Base-by-base conservation (phyloP, 352 stramenopile species). In the Aphanomyces euteiches region DNA sequence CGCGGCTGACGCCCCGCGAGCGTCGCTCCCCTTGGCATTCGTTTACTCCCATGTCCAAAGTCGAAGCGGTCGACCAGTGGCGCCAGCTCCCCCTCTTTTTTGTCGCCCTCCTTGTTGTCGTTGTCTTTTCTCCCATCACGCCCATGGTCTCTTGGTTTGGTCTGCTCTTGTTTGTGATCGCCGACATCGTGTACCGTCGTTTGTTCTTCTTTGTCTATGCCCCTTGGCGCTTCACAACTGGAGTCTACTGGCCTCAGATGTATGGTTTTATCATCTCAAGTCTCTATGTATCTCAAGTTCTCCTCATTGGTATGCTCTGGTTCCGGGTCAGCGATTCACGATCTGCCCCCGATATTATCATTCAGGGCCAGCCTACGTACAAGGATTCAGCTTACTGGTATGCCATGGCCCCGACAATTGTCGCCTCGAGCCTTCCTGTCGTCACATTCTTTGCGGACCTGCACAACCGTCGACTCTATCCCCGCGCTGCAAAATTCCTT, bases 81-180 rank as follows among this genome's bases (percentile, higher is more conserved):
- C 81, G 88, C 53, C 71, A 77, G 37, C 75, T 92, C 5, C 78
- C 84, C 28, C 78, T 85, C 73, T 90, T 85, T 69, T 92, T 81
- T 54, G 72, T 92, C 50, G 80, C 91, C 21, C 70, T 94, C 43
- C 86, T 94, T 72, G 74, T 92, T 8, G 79, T 91, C 41, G 68
- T 94, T 36, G 83, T 92, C 15, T 94, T 94, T 73, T 81, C 78
- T 37, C 66, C 82, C 15, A 86, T 94, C 10, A 85, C 87, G 3
- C 87, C 87, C 4, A 90, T 94, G 64, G 63, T 94, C 59, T 83
- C 78, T 72, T 94, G 91, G 76, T 90, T 92, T 69, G 80, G 82
- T 21, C 68, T 84, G 6, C 12, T 76, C 12, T 92, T 91, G 47
- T 74, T 92, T 36, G 73, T 92, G 47, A 64, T 92, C 10, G 85